Conservation (phyloP, 768 basidiomycete species). For the Daedalea quercina region DNA sequence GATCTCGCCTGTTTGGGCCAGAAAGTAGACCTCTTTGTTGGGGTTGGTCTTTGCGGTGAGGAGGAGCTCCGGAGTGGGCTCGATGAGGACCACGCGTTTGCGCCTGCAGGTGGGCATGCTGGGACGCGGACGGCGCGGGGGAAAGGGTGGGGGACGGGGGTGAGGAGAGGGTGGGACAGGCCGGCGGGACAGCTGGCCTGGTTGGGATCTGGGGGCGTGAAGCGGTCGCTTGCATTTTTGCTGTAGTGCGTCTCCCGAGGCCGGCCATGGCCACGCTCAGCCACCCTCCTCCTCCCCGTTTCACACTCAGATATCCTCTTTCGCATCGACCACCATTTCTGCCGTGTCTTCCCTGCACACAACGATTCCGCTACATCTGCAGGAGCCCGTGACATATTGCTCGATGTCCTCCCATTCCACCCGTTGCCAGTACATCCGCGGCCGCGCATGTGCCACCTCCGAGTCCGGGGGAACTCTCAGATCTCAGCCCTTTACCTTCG, state of each 20-base stretch:
- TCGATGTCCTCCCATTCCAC: too few relatives aligned
- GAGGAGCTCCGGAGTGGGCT: constrained; percentile 67
- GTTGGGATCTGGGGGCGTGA: constrained; percentile 22
- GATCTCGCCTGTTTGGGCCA: constrained; percentile 93
- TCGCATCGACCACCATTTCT: constrained; percentile 5
- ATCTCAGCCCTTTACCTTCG: too few relatives aligned
- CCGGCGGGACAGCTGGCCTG: constrained; percentile 14
- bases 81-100: constrained; percentile 85
- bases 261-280: constrained; percentile 17
- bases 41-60: constrained; percentile 58
- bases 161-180: constrained; percentile 35
- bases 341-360: background rate
- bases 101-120: constrained; percentile 84
- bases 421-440: too few relatives aligned
- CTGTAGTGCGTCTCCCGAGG: constrained; percentile 21
- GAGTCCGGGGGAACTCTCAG: too few relatives aligned
- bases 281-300: constrained; percentile 12
- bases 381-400: too few relatives aligned
- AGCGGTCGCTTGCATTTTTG: constrained; percentile 24
- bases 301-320: constrained; percentile 14
- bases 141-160: constrained; percentile 28
- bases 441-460: too few relatives aligned
- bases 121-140: constrained; percentile 15
- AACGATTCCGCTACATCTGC: background rate
- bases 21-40: constrained; percentile 79